Conservation (phyloP, 139 green algal genomes). For the Closterium sp. region DNA sequence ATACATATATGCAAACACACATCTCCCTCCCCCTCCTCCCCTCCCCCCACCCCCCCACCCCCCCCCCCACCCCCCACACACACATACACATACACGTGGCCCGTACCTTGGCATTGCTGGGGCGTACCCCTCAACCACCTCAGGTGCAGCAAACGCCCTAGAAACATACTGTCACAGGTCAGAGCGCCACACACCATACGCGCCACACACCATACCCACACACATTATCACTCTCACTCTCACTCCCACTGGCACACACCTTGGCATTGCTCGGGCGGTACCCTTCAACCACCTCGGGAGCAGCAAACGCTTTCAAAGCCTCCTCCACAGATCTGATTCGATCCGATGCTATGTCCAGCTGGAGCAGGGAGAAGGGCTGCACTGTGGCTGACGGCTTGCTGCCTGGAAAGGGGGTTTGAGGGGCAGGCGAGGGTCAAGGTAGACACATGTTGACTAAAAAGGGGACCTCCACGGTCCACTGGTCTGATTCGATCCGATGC, state of each 20-base stretch:
- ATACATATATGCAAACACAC: no score
- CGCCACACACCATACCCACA: no score
- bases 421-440: no score
- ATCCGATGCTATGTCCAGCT: constrained; percentile 50
- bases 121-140: constrained; percentile 45
- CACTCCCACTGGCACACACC: constrained; percentile 8
- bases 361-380: constrained; percentile 51
- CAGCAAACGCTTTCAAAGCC: constrained; percentile 24
- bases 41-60: no score
- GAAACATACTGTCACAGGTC: constrained; percentile 38
- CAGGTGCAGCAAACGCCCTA: no score
- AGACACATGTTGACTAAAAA: no score
- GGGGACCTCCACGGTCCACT: no score
- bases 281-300: constrained; percentile 35
- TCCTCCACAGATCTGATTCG: constrained; percentile 36
- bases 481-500: constrained; percentile 13
- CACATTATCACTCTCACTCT: no score
- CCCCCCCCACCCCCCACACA: no score
- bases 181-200: no score
- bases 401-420: neutral
- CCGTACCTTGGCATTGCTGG: constrained; percentile 1
- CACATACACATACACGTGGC: no score
- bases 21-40: no score
- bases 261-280: constrained; percentile 23
- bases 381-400: constrained; percentile 50